Evolutionary conservation across 352 stramenopile species (phyloP), one percentile per base, ranked within the genome.

Genomic region (Phytophthora lateralis): DNA sequence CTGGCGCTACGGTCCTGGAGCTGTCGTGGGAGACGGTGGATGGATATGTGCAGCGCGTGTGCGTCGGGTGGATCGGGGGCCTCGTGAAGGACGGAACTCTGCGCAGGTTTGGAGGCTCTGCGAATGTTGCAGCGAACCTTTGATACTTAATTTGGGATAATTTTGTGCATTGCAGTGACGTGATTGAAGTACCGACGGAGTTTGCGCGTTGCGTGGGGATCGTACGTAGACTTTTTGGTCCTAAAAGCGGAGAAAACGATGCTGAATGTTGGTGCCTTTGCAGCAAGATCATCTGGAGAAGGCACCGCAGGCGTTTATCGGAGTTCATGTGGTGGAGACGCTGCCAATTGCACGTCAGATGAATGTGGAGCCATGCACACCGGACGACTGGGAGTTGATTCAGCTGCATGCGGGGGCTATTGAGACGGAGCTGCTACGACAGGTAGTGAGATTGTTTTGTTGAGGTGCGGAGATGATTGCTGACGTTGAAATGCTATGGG

Each of bases 371-470:
- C 89, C 89, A 9, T 85, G 80, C 41, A 94, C 88, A 3, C 60
- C 85, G 1, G 89, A 97, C 60, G 89, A 97, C 66, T 97, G 89
- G 89, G 89, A 97, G 55, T 73, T 97, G 17, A 91, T 97, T 53
- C 88, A 97, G 63, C 54, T 95, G 52, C 88, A 96, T 59, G 85
- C 89, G 0, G 88, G 85, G 2, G 68, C 87, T 32, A 78, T 97
- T 49, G 89, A 97, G 55, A 76, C 69, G 20, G 84, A 95, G 51
- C 73, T 97, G 43, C 60, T 97, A 35, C 78, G 80, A 24, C 89
- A 97, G 85, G 86, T 96, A 66, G 3, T 47, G 27, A 10, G 21
- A 18, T n/a, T 53, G 18, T n/a, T 29, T 54, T 15, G 26, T 27
- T 0, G 27, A 5, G 41, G 43, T 27, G 2, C 24, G 14, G n/a